Base-by-base conservation (phyloP, 2,329 filamentous ascomycete genomes). In the Fusarium xyrophilum region DNA sequence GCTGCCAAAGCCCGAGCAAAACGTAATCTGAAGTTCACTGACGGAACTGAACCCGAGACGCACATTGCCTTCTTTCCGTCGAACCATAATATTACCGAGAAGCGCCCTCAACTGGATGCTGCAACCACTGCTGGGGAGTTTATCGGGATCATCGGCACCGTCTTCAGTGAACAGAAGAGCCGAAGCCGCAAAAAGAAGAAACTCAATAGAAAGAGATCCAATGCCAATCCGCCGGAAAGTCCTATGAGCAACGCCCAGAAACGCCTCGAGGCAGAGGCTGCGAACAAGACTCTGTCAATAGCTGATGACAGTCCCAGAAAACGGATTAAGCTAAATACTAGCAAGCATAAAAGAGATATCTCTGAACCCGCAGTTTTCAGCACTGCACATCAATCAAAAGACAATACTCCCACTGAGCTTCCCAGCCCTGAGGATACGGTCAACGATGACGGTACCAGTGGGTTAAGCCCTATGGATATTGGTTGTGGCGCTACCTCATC, bases 21-120 rank as follows among this genome's bases (percentile, higher is more conserved):
- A 48, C 57, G 71, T 32, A 44, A 36, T 2, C 38, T 74, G 10
- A 59, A 47, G 35, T 65, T 75, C 47, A 73, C 62, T 25, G 68
- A 75, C 40, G 73, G 68, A 19, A 62, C 10, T n/a, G 42, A 57
- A 21, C 63, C 62, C 15, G 32, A 56, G 25, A 69, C 57, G 2
- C 17, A 47, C 9, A 6, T 74, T 6, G 56, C 56, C 7, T 56
- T 70, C 4, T 63, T 67, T 1, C 64, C 63, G 3, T 28, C 39
- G 7, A 48, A 44, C 12, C 39, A 73, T 10, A 14, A 43, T 6
- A 23, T 74, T 27, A 27, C 52, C 4, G 44, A 63, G 15, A 59
- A 47, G 8, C 38, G 36, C n/a, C 15, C 53, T 30, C 50, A 58
- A 2, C 63, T 74, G 3, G 21, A 56, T 17, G n/a, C 32, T 10